Evolutionary conservation across 306 rosid genomes (phyloP).

Genomic region (Lithocarpus polystachyus): DNA sequence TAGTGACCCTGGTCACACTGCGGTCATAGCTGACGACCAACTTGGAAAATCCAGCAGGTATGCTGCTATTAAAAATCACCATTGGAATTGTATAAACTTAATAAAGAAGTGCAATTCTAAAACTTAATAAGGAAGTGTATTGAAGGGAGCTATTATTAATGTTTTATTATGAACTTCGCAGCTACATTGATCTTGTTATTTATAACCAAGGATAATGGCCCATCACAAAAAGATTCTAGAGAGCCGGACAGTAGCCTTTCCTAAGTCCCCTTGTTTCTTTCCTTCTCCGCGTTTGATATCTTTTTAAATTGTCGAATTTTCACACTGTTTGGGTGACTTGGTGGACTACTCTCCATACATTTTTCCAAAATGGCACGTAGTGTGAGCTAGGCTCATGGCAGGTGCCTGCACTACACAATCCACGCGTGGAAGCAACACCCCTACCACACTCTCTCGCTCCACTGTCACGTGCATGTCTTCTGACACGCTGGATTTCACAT

Average conservation of each 20-base stretch:
- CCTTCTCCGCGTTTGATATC: background rate
- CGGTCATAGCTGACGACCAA: background rate
- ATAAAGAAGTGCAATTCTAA: no score
- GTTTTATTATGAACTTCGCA: no score
- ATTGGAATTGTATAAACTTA: background rate
- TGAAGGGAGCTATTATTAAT: no score
- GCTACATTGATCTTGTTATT: no score
- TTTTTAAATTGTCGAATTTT: background rate
- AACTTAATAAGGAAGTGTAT: no score
- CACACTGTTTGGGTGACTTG: background rate
- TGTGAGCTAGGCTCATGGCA: slow-evolving; percentile 19
- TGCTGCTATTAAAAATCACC: background rate
- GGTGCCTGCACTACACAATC: slow-evolving; percentile 23
- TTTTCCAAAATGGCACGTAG: slow-evolving; percentile 2
- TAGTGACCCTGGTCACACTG: background rate
- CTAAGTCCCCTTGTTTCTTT: background rate
- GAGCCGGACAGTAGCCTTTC: background rate
- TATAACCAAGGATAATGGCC: no score
- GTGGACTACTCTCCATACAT: background rate
- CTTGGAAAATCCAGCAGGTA: background rate
- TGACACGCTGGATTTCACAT: background rate
- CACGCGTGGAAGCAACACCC: slow-evolving; percentile 13
- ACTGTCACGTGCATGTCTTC: slow-evolving; percentile 14
- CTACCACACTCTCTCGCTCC: slow-evolving; percentile 19
- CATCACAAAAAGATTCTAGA: no score